These are phyloP conservation scores for bread wheat (Triticum aestivum) DNA, from an alignment of 176 grass and related monocot genomes.

Conservation along the genomic window DNA sequence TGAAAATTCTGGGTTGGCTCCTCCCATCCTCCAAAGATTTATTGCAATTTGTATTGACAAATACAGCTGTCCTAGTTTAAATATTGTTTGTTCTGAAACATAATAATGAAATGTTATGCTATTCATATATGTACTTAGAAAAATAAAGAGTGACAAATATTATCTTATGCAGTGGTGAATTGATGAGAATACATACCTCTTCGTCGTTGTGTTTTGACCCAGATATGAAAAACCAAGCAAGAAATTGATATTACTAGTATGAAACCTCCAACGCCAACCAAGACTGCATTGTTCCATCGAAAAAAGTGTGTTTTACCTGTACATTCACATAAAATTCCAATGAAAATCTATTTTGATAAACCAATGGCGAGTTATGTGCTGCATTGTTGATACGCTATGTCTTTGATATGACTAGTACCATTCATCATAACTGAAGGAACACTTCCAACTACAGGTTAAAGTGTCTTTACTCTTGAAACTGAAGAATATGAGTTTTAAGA, in stretches of 20 bases:
- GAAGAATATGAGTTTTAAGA: neutral
- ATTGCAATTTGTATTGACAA: constrained; percentile 39
- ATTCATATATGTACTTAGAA: neutral
- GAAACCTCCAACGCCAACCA: constrained; percentile 10
- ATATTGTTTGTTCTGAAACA: constrained; percentile 38
- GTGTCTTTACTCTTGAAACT: neutral
- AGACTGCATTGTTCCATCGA: constrained; percentile 12
- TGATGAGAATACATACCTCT: constrained; percentile 30
- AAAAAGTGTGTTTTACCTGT: constrained; percentile 18
- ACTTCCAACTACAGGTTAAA: neutral
- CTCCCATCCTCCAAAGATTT: constrained; percentile 37
- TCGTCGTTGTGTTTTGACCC: constrained; percentile 45
- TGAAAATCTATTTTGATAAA: constrained; percentile 9
- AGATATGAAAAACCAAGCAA: constrained; percentile 52
- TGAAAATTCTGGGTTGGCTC: constrained; percentile 33
- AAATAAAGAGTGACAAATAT: neutral
- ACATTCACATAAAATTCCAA: neutral
- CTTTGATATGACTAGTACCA: neutral
- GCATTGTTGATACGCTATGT: neutral
- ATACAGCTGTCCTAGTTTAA: constrained; percentile 26
- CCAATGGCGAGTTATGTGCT: neutral
- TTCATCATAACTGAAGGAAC: constrained; percentile 7
- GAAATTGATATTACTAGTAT: constrained; percentile 13
- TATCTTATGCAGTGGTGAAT: constrained; percentile 9
- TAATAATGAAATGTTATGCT: neutral